Base-by-base conservation (phyloP, 1,284 basidiomycete species). In the Tilletia indica region DNA sequence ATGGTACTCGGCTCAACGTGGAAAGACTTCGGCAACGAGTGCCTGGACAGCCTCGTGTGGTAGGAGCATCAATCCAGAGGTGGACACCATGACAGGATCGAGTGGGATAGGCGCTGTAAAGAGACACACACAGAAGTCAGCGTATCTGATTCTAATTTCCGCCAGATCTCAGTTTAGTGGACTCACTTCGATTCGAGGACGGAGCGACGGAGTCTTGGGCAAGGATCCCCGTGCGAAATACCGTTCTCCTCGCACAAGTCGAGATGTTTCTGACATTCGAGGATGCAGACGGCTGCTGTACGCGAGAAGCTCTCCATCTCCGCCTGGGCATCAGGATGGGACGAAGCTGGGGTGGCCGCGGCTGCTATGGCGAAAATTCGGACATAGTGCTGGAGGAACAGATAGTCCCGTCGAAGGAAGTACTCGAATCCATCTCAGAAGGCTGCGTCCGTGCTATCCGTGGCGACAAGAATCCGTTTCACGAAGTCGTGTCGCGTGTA, bases 61-160 rank as follows among this genome's bases (percentile, higher is more conserved):
- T 3, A 97, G 87, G 0, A 98, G 87, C 8, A 88, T 89, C 77
- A 95, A 92, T 1, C 94, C 94, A 0, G 93, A 94, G 0, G 94
- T 97, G 2, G 93, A 94, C 0, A 97, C 92, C 84, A 92, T 95
- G 31, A 98, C 94, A 0, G 95, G 94, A 83, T 83, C 82, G 36
- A 83, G 68, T 0, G 83, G 78, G 63, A 83, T 72, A 0, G 81
- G 78, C 1, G 74, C 70, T 54, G 49, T 16, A 48, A 6, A 19
- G 58, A 63, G 58, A 31, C 25, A 31, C 25, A 31, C 25, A 31
- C 25, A 31, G 4, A 8, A 31, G 34, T 0, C 94, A 94, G 0
- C 94, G 91, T 86, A 0, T 94, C 94, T 8, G 86, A 84, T 1
- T 94, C 95, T 1, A 96, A 75, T 25, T 81, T 88, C 0, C 0